Conservation (phyloP, 1,284 basidiomycete genomes). For the Neonothopanus nambi region DNA sequence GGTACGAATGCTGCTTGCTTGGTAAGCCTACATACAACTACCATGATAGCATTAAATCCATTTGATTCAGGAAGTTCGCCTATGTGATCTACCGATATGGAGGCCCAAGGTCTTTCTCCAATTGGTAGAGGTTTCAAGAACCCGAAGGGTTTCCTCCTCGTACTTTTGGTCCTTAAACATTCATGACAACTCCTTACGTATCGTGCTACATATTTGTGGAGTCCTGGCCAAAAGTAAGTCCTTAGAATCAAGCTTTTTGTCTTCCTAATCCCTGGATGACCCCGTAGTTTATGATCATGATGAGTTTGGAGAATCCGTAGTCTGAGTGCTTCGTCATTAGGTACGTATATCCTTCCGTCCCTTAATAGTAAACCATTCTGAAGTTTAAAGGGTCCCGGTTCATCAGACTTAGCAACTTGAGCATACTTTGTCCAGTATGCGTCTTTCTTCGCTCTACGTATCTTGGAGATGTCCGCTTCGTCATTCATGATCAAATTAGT, state of each 20-base stretch:
- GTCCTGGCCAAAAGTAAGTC: slow-evolving; percentile 25
- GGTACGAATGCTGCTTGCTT: slow-evolving; percentile 23
- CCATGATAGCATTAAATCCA: slow-evolving; percentile 30
- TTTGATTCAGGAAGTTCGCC: slow-evolving; percentile 26
- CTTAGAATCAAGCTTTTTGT: slow-evolving; percentile 26
- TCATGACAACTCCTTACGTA: too few species aligned
- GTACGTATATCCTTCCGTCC: slow-evolving; percentile 15
- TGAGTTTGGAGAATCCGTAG: neutral
- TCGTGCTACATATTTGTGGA: too few species aligned
- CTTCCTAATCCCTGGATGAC: slow-evolving; percentile 35
- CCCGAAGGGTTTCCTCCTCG: too few species aligned
- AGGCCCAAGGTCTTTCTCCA: slow-evolving; percentile 5
- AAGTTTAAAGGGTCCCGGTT: slow-evolving; percentile 16
- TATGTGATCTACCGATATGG: slow-evolving; percentile 20
- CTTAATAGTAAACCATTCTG: slow-evolving; percentile 8
- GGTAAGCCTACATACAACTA: slow-evolving; percentile 18
- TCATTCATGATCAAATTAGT: neutral
- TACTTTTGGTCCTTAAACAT: too few species aligned
- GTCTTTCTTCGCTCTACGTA: neutral
- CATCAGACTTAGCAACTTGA: neutral
- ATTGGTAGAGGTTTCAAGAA: too few species aligned
- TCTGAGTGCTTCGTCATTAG: neutral
- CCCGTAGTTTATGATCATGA: slow-evolving; percentile 15
- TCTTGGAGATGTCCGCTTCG: neutral
- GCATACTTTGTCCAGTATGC: neutral